Evolutionary conservation across 192 early-diverging fungal genomes (phyloP).

Genomic region (Podila verticillata): DNA sequence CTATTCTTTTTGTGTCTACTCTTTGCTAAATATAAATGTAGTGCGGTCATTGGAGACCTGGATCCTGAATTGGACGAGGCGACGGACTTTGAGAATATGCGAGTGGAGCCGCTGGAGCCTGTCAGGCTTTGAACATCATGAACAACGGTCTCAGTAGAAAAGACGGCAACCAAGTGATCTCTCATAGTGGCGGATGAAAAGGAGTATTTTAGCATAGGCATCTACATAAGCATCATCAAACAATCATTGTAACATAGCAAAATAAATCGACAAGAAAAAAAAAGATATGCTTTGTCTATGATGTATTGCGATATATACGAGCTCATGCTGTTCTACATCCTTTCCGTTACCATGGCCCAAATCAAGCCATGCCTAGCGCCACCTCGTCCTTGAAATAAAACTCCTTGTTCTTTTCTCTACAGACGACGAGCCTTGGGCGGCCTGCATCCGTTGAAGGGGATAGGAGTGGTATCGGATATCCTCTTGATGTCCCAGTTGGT

Average conservation of each 20-base stretch:
- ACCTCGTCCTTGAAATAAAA: no score
- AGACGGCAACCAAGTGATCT: no score
- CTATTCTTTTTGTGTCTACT: not conserved
- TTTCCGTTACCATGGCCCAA: no score
- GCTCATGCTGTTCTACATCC: no score
- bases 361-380: no score
- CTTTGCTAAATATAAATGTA: not conserved
- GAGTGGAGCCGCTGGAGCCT: constrained; percentile 39
- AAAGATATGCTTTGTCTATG: no score
- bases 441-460: constrained; percentile 91
- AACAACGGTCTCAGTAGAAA: not conserved
- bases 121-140: constrained; percentile 25
- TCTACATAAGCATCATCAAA: no score
- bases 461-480: constrained; percentile 89
- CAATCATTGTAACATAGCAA: no score
- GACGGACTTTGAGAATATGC: constrained; percentile 37
- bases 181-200: no score
- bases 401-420: constrained; percentile 51
- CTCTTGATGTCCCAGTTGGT: constrained; percentile 81
- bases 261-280: no score
- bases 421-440: constrained; percentile 90
- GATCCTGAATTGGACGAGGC: constrained; percentile 41
- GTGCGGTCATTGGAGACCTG: constrained; percentile 41
- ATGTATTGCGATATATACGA: no score
- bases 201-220: no score